Conservation (phyloP, 257 asterid species). For the Scutellaria minor region DNA sequence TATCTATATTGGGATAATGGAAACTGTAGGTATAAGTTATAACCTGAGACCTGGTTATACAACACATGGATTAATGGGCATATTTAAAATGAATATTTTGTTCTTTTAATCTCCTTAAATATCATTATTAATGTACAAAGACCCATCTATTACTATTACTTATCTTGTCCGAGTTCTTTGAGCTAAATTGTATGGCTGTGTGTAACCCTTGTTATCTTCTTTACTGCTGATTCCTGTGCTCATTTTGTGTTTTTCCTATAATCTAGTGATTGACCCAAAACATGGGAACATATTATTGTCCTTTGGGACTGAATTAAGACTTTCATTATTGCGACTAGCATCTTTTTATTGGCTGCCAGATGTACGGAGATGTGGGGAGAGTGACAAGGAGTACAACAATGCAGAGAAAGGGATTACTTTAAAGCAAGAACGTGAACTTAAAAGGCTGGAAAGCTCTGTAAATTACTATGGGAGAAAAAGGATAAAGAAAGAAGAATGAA, state of each 20-base stretch:
- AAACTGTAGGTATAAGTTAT: conserved; percentile 3
- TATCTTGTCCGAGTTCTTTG: conserved; percentile 18
- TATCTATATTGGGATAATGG: conserved; percentile 7
- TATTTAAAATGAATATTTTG: conserved; percentile 4
- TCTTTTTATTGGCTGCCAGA: conserved; percentile 40
- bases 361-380: conserved; percentile 31
- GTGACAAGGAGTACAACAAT: conserved; percentile 31
- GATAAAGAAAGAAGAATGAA: conserved; percentile 29
- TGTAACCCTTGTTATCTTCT: conserved; percentile 8
- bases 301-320: conserved; percentile 31
- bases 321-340: conserved; percentile 32
- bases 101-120: background rate
- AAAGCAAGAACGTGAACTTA: conserved; percentile 45
- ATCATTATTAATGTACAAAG: background rate
- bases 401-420: conserved; percentile 32
- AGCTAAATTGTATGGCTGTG: conserved; percentile 7
- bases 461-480: conserved; percentile 35
- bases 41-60: conserved; percentile 1
- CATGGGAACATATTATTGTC: conserved; percentile 26
- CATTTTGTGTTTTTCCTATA: conserved; percentile 3
- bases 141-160: background rate
- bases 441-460: conserved; percentile 41
- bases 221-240: conserved; percentile 22
- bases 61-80: conserved; percentile 7
- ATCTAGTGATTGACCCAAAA: conserved; percentile 9